Evolutionary conservation across 495 filamentous ascomycete species (phyloP).

Genomic region (Achaetomiella virescens): DNA sequence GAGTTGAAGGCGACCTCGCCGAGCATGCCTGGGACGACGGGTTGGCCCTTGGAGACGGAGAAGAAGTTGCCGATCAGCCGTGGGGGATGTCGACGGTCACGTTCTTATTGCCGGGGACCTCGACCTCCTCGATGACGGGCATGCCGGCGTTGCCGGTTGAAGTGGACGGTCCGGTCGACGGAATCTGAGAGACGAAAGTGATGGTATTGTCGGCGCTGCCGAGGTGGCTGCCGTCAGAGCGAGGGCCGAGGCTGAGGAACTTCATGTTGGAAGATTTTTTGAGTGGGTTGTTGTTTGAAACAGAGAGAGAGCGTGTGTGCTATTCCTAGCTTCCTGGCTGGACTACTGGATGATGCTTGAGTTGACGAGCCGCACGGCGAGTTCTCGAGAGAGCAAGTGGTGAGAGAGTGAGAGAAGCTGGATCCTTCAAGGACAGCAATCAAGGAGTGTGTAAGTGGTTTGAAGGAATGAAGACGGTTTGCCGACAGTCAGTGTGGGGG

Average conservation of each 20-base stretch:
- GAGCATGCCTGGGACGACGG: constrained; percentile 43
- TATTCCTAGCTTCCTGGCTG: neutral
- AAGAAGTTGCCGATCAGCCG: constrained; percentile 44
- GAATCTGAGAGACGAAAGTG: constrained; percentile 44
- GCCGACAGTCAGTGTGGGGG: neutral
- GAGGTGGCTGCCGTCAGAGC: constrained; percentile 27
- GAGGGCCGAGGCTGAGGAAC: constrained; percentile 23
- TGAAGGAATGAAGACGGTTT: neutral
- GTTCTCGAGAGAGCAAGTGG: neutral
- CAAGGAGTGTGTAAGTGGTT: neutral
- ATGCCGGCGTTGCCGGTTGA: constrained; percentile 34
- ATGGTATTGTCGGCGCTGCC: constrained; percentile 36
- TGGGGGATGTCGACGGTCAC: constrained; percentile 32
- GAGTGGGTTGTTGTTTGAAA: neutral
- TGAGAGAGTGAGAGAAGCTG: neutral
- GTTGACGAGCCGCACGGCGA: neutral
- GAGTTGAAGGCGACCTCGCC: constrained; percentile 46
- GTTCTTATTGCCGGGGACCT: constrained; percentile 26
- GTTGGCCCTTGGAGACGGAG: constrained; percentile 34
- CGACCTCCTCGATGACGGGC: constrained; percentile 19
- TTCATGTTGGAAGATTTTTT: constrained; percentile 28
- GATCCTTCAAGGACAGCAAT: neutral
- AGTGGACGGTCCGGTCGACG: constrained; percentile 38
- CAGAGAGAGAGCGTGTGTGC: neutral
- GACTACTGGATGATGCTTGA: neutral